phyloP scores from a whole-genome alignment of 2,329 filamentous ascomycete species.

The Verticillium nubilum region DNA sequence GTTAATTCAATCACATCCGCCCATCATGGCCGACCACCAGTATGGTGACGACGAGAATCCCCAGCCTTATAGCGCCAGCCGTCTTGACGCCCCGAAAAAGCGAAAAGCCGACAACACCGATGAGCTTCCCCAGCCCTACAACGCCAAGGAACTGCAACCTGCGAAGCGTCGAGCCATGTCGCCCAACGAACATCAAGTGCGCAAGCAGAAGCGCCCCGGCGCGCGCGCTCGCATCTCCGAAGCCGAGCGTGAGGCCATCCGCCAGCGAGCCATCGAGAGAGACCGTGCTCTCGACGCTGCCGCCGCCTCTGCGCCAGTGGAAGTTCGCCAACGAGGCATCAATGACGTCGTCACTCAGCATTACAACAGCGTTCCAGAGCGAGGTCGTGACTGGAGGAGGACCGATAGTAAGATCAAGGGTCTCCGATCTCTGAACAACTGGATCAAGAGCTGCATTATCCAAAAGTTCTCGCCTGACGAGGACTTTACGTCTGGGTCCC shows the following conservation, averaged over 20 bases:
- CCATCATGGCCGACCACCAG: background rate
- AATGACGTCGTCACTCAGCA: slow-evolving; percentile 87
- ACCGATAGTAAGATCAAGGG: slow-evolving; percentile 95
- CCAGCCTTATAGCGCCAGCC: slow-evolving; percentile 20
- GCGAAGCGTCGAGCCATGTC: slow-evolving; percentile 54
- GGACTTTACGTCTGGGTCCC: slow-evolving; percentile 59
- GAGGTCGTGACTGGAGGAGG: slow-evolving; percentile 89
- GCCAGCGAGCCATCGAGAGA: slow-evolving; percentile 55
- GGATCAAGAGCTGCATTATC: slow-evolving; percentile 96
- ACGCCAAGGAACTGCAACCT: slow-evolving; percentile 51
- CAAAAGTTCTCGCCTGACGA: slow-evolving; percentile 90
- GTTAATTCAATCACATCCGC: background rate
- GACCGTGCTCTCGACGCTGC: slow-evolving; percentile 35
- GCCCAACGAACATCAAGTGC: slow-evolving; percentile 44
- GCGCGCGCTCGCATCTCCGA: slow-evolving; percentile 62
- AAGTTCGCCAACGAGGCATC: slow-evolving; percentile 49
- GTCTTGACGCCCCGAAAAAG: slow-evolving; percentile 33
- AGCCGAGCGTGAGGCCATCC: slow-evolving; percentile 61
- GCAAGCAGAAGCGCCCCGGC: slow-evolving; percentile 65
- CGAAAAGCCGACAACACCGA: slow-evolving; percentile 25
- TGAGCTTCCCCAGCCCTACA: slow-evolving; percentile 54
- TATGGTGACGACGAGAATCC: background rate
- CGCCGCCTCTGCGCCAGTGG: slow-evolving; percentile 28
- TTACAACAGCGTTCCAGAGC: slow-evolving; percentile 93
- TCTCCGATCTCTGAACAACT: slow-evolving; percentile 93